These are phyloP conservation scores for Pestalotiopsis sp. DNA, from an alignment of 2,329 filamentous ascomycete genomes.

Conservation along the genomic window DNA sequence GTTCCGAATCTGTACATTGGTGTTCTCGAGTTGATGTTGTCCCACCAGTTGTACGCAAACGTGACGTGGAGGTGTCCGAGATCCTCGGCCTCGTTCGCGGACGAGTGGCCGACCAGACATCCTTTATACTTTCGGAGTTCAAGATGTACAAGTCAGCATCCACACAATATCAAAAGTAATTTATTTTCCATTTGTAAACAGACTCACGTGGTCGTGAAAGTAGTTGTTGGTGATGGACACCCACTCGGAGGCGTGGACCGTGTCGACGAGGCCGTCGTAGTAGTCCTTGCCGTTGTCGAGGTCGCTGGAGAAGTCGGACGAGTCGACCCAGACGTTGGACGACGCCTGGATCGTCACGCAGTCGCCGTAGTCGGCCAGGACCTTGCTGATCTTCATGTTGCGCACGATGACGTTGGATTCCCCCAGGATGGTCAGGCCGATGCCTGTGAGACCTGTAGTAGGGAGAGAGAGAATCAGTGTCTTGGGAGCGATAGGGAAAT, in stretches of 20 bases:
- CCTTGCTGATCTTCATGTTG: conserved; percentile 63
- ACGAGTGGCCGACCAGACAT: conserved; percentile 56
- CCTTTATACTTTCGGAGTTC: conserved; percentile 24
- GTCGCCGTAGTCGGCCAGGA: conserved; percentile 59
- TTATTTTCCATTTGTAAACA: background rate
- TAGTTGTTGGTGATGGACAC: conserved; percentile 52
- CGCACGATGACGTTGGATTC: conserved; percentile 63
- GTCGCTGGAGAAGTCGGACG: conserved; percentile 66
- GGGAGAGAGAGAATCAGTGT: background rate
- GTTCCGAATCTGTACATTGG: conserved; percentile 70
- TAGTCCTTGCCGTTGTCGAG: conserved; percentile 66
- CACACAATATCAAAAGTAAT: background rate
- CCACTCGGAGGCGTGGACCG: conserved; percentile 65
- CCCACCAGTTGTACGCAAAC: conserved; percentile 68
- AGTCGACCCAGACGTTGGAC: conserved; percentile 69
- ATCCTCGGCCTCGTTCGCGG: conserved; percentile 62
- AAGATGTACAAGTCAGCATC: background rate
- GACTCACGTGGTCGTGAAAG: conserved; percentile 48
- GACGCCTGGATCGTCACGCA: conserved; percentile 61
- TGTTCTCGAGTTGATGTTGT: conserved; percentile 65
- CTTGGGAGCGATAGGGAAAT: background rate
- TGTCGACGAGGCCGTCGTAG: conserved; percentile 69
- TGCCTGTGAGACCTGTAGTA: conserved; percentile 36
- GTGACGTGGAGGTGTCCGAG: conserved; percentile 65
- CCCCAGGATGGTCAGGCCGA: conserved; percentile 56